These are phyloP conservation scores for Biscogniauxia mediterranea DNA, from an alignment of 2,329 filamentous ascomycete species.

Conservation along the genomic window DNA sequence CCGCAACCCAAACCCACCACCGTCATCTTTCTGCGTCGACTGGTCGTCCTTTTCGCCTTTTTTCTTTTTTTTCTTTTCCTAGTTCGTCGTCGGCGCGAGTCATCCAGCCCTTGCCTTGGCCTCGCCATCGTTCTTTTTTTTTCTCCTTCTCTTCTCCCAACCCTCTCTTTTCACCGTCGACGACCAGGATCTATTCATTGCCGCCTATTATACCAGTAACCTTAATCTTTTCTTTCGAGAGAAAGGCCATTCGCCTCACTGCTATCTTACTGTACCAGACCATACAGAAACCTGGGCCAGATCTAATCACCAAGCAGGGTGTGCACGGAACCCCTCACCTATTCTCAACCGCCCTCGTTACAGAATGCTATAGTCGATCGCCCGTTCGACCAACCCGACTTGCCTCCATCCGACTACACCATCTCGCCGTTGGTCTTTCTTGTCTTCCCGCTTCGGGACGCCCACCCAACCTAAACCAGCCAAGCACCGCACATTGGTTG, in stretches of 20 bases:
- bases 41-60: not conserved
- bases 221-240: not conserved
- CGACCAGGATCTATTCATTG: too few relatives aligned
- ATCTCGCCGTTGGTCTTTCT: not conserved
- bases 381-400: not conserved
- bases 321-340: not conserved
- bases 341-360: not conserved
- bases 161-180: not conserved
- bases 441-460: not conserved
- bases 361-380: not conserved
- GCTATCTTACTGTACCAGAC: not conserved
- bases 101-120: not conserved
- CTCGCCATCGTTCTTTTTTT: not conserved
- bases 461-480: not conserved
- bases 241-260: not conserved
- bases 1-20: not conserved
- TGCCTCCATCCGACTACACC: not conserved
- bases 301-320: not conserved
- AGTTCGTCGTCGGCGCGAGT: not conserved
- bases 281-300: not conserved
- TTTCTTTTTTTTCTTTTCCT: not conserved
- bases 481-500: not conserved
- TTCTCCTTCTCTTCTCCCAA: not conserved
- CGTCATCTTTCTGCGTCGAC: not conserved
- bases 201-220: not conserved